Conservation (phyloP, 2,329 filamentous ascomycete species). For the Cladobotryum mycophilum region DNA sequence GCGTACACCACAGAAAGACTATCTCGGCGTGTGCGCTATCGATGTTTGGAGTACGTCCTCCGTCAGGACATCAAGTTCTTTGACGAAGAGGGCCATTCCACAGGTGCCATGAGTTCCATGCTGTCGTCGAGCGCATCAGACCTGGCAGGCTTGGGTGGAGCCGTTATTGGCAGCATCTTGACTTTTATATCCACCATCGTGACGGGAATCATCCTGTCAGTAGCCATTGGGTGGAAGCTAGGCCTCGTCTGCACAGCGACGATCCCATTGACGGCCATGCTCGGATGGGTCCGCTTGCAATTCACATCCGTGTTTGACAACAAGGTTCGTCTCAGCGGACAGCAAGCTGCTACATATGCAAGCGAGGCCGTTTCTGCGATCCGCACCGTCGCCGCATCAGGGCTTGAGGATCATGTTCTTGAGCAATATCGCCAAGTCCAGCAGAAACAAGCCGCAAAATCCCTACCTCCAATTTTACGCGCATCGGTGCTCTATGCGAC, state of each 20-base stretch:
- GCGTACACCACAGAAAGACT: conserved; percentile 74
- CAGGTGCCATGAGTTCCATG: conserved; percentile 27
- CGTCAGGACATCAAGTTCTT: conserved; percentile 38
- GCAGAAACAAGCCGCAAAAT: neutral
- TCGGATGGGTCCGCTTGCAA: conserved; percentile 31
- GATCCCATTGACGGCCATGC: conserved; percentile 33
- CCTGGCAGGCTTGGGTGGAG: conserved; percentile 39
- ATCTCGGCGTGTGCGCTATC: conserved; percentile 65
- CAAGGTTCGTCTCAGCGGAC: conserved; percentile 2
- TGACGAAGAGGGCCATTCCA: conserved; percentile 26
- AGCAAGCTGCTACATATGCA: conserved; percentile 7
- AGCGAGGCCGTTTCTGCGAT: conserved; percentile 12
- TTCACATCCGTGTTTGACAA: conserved; percentile 21
- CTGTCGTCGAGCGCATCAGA: conserved; percentile 31
- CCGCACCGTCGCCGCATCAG: conserved; percentile 15
- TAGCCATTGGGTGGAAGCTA: conserved; percentile 38
- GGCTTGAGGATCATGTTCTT: neutral
- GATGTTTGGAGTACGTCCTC: conserved; percentile 24
- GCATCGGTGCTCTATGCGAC: conserved; percentile 2
- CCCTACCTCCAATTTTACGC: neutral
- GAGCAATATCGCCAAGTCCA: neutral
- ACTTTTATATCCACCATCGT: conserved; percentile 10
- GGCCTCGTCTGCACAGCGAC: conserved; percentile 36
- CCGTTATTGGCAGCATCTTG: conserved; percentile 27
- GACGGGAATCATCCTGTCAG: conserved; percentile 18